Conservation (phyloP, 495 filamentous ascomycete genomes). For the Penicillium daleae region DNA sequence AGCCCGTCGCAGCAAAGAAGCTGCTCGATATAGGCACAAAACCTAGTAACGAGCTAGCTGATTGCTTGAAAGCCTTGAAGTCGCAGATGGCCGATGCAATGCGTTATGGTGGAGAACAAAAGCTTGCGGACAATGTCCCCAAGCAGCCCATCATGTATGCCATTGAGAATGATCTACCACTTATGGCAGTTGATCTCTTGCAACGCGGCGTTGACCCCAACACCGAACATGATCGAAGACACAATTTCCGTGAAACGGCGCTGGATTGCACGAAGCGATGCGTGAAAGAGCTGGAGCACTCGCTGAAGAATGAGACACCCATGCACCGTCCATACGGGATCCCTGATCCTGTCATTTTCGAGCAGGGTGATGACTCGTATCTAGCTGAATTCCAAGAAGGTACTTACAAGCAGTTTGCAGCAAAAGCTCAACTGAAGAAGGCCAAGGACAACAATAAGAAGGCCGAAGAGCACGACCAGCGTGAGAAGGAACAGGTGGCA, state of each 20-base stretch:
- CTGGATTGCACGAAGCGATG: constrained; percentile 20
- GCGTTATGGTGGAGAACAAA: constrained; percentile 34
- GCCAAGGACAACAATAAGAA: constrained; percentile 18
- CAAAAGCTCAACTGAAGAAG: constrained; percentile 19
- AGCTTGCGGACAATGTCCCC: constrained; percentile 36
- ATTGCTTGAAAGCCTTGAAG: constrained; percentile 45
- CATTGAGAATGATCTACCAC: constrained; percentile 50
- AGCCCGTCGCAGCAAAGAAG: constrained; percentile 41
- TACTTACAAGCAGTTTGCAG: constrained; percentile 57
- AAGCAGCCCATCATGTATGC: constrained; percentile 66
- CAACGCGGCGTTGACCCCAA: constrained; percentile 62
- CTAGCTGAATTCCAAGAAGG: constrained; percentile 47
- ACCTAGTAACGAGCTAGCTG: constrained; percentile 38
- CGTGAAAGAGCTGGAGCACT: constrained; percentile 45
- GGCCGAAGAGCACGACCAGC: not conserved
- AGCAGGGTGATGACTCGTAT: constrained; percentile 42
- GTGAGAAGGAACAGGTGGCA: not conserved
- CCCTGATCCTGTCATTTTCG: constrained; percentile 24
- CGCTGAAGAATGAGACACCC: constrained; percentile 31
- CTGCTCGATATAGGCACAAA: constrained; percentile 52
- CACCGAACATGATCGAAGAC: constrained; percentile 40
- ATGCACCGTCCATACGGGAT: not conserved
- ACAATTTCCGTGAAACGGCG: not conserved
- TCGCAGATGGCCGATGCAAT: not conserved
- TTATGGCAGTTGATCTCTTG: constrained; percentile 59